Base-by-base conservation (phyloP, 768 basidiomycete genomes). In the Kwoniella heveanensis region DNA sequence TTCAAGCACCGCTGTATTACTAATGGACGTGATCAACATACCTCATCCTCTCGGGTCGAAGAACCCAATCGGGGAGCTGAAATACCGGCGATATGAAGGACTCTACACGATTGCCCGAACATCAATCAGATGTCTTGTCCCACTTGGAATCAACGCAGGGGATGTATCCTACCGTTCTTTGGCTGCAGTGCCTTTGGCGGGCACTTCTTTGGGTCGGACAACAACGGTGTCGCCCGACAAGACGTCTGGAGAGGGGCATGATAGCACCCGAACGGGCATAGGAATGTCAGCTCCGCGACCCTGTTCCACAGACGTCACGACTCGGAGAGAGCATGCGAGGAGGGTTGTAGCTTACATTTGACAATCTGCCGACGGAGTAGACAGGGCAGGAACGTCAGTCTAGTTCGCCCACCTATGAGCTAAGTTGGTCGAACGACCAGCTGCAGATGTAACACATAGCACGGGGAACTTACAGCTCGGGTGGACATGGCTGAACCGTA, bases 141-240 rank as follows among this genome's bases (percentile, higher is more conserved):
- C 54, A 63, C 22, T 48, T 26, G 36, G 55, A 48, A 15, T n/a
- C n/a, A n/a, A n/a, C n/a, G n/a, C n/a, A n/a, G n/a, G n/a, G n/a
- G n/a, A n/a, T n/a, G 21, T 17, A 30, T 36, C 65, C 49, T 37
- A 90, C 92, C 91, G 85, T 81, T 96, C 92, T 82, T 94, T 95
- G 1, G 91, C 88, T 59, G 88, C 86, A 79, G 92, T 91, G 8
- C 92, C 92, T 76, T 90, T 90, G 1, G 88, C 44, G 85, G 86
- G 65, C 86, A 85, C 68, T 85, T 88, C 80, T 52, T 78, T 78
- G 19, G 75, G 70, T 48, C 92, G 88, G 57, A 96, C 82, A 61
- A 95, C 85, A 61, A 94, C 86, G 46, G 92, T 89, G 80, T 95
- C 93, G 37, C 91, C 92, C 48, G 92, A 95, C 66, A 91, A 85